Evolutionary conservation across 805 yeast genomes (phyloP), one percentile per base, ranked within the genome.

Genomic region (Wickerhamomyces chaumierensis): DNA sequence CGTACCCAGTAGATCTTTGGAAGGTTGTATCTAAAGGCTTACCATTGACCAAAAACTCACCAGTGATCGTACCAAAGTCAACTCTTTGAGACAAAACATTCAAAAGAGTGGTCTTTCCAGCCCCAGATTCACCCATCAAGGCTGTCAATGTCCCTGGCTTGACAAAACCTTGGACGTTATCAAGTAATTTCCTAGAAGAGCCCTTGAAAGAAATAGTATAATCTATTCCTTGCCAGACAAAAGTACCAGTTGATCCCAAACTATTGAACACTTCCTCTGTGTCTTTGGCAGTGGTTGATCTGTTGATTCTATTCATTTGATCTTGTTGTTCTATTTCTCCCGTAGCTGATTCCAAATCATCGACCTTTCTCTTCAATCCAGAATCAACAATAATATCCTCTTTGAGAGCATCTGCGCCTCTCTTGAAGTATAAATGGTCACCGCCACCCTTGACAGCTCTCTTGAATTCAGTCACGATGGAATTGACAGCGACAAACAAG

Each of bases 81-180:
- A 31, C 18, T 38, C 92, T 64, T 18, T 78, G 75, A 18, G 92
- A 76, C 15, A 81, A 59, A 31, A 68, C 57, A 50, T 78, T 81
- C 45, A 81, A 57, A 33, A 82, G 53, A 0, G 88, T 74, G 0
- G 86, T 76, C 50, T 81, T 81, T 9, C 90, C 92, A 0, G 82
- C 75, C 0, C 90, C 90, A 1, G 87, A 80, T 0, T 90, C 88
- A 0, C 92, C 92, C 78, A 81, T 72, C 34, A 81, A 78, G 4
- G 79, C 84, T 50, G 79, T 81, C 9, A 82, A 62, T 15, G 33
- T n/a, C 14, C 78, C 75, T 1, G 96, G 95, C 37, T 72, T 71
- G 6, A 80, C 94, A 5, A 71, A 66, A 36, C 90, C 66, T 5
- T 86, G 75, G 18, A 61, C 58, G 18, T 63, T 66, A 28, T 7